phyloP scores from a whole-genome alignment of 805 yeast species.

The Starmerella tilneyi region DNA sequence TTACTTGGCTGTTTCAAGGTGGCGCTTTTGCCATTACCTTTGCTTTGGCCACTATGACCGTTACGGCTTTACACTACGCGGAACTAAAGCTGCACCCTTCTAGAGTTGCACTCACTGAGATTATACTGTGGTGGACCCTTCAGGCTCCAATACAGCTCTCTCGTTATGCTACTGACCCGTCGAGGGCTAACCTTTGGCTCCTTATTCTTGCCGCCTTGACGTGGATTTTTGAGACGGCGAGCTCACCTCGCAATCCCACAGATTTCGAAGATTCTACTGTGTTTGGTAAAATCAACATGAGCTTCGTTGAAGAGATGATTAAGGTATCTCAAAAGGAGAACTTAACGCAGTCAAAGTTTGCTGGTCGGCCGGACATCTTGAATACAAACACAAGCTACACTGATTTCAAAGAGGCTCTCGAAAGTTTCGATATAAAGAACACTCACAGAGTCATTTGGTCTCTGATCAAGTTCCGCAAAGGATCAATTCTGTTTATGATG shows the following conservation, averaged over 20 bases:
- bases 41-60: not conserved
- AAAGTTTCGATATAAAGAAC: not conserved
- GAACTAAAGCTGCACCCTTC: conserved; percentile 2
- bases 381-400: conserved; percentile 6
- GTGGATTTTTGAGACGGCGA: conserved; percentile 1
- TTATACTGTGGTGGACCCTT: conserved; percentile 8
- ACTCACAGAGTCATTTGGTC: conserved; percentile 13
- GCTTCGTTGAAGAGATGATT: conserved; percentile 15
- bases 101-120: conserved; percentile 6
- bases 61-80: conserved; percentile 3
- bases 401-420: conserved; percentile 2
- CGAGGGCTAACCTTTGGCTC: not conserved
- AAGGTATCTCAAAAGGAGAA: conserved; percentile 7
- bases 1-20: not conserved
- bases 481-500: conserved; percentile 8
- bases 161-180: not conserved
- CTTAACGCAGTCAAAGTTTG: conserved; percentile 15
- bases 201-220: not conserved
- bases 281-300: conserved; percentile 14
- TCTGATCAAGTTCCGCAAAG: not conserved
- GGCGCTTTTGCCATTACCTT: not conserved
- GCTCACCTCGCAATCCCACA: conserved; percentile 9
- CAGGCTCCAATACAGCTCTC: conserved; percentile 3
- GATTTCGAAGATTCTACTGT: conserved; percentile 16
- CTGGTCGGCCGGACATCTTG: conserved; percentile 13